Evolutionary conservation across 1,284 basidiomycete species (phyloP).

Genomic region (Chondrostereum purpureum): DNA sequence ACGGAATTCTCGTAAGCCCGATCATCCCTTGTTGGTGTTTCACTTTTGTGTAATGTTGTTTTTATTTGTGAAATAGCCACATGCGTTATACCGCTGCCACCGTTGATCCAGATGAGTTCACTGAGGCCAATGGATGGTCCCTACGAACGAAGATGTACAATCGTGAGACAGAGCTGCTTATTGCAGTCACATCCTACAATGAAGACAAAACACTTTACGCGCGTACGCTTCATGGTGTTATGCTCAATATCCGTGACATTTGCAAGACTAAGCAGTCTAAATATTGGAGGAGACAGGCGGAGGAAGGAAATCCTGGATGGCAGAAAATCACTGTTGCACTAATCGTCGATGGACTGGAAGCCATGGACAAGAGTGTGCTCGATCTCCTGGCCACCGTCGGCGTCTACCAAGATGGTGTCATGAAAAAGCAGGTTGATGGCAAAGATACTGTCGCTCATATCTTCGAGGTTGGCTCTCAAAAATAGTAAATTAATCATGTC

Average conservation of each 20-base stretch:
- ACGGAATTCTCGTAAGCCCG: conserved; percentile 80
- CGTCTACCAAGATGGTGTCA: conserved; percentile 90
- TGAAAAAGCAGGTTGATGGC: conserved; percentile 92
- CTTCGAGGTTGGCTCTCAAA: conserved; percentile 64
- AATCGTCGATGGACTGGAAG: conserved; percentile 90
- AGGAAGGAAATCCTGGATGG: conserved; percentile 88
- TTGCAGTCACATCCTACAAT: conserved; percentile 86
- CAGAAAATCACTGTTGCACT: conserved; percentile 89
- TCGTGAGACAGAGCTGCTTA: conserved; percentile 88
- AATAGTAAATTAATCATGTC: conserved; percentile 7
- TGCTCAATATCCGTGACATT: conserved; percentile 98
- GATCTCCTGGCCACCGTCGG: conserved; percentile 86
- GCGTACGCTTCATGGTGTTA: conserved; percentile 89
- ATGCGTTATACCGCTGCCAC: conserved; percentile 85
- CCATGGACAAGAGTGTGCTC: conserved; percentile 93
- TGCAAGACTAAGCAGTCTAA: conserved; percentile 95
- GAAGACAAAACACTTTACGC: conserved; percentile 93
- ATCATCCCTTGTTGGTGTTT: conserved; percentile 4
- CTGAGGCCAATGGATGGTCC: conserved; percentile 73
- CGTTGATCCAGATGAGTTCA: conserved; percentile 92
- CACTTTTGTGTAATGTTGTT: conserved; percentile 9
- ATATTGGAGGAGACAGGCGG: conserved; percentile 81
- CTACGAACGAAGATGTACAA: conserved; percentile 82
- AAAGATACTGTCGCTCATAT: conserved; percentile 91
- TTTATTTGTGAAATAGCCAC: conserved; percentile 73